These are phyloP conservation scores for Exophiala oligosperma DNA, from an alignment of 2,329 filamentous ascomycete species.

Conservation along the genomic window DNA sequence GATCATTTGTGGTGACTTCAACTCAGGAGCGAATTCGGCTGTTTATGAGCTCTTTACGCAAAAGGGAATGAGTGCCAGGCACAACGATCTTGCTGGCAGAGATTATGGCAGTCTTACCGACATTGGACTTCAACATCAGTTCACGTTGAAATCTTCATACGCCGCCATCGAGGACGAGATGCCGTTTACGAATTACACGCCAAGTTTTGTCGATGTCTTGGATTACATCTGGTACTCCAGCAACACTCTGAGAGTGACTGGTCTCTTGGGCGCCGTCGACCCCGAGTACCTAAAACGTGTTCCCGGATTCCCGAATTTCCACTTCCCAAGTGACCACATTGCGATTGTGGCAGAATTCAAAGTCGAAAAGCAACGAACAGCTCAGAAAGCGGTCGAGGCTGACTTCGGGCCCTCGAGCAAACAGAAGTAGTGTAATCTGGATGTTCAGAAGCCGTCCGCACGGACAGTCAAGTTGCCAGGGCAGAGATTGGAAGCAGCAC, in stretches of 20 bases:
- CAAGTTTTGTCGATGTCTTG: slow-evolving; percentile 86
- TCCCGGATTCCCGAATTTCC: slow-evolving; percentile 89
- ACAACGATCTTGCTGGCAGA: slow-evolving; percentile 75
- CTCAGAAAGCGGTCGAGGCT: slow-evolving; percentile 65
- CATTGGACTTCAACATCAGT: slow-evolving; percentile 90
- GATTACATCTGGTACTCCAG: slow-evolving; percentile 99
- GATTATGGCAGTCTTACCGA: slow-evolving; percentile 92
- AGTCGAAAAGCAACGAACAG: slow-evolving; percentile 81
- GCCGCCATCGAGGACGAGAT: slow-evolving; percentile 74
- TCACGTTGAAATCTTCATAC: slow-evolving; percentile 90
- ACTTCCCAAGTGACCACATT: slow-evolving; percentile 91
- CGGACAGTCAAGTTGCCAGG: background rate
- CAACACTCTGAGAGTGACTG: slow-evolving; percentile 80
- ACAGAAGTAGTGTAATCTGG: slow-evolving; percentile 14
- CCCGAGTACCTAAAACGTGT: slow-evolving; percentile 80
- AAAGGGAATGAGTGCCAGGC: slow-evolving; percentile 74
- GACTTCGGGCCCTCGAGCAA: slow-evolving; percentile 55
- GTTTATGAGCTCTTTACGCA: slow-evolving; percentile 87
- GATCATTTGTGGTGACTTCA: slow-evolving; percentile 93
- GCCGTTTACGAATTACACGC: slow-evolving; percentile 94
- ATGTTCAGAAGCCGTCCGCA: background rate
- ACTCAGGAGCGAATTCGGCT: slow-evolving; percentile 81
- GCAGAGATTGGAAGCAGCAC: background rate
- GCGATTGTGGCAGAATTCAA: slow-evolving; percentile 87
- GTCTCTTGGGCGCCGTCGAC: slow-evolving; percentile 83